Base-by-base conservation (phyloP, 164 flowering plant species). In the Nelumbo lutea region DNA sequence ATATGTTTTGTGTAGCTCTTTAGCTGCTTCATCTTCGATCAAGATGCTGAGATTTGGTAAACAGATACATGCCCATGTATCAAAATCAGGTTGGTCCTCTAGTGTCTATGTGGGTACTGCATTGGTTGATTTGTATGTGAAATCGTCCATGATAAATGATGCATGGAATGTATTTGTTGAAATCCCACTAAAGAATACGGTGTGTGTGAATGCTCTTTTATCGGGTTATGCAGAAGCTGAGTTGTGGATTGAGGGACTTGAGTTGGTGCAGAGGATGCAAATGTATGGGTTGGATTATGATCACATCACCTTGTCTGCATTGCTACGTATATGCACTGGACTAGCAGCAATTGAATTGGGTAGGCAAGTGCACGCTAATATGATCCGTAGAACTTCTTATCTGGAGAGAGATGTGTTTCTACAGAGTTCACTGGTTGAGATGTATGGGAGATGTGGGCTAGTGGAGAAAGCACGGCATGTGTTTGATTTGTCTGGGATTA, bases 401-500 rank as follows among this genome's bases (percentile, higher is more conserved):
- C 1, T 77, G 57, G 76, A 67, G 45, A 61, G 44, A 14, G 98
- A 88, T 78, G 80, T 83, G 44, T 85, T 79, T 61, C 59, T 89
- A 63, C 82, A 77, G 73, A 87, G 88, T 68, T 82, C 87, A 40
- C 76, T 92, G 83, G 80, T 90, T 70, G 96, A 90, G 66, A 87
- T 90, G 94, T 90, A 90, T 80, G 94, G 95, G 4, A 90, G 81
- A 70, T 85, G 91, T 80, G 95, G 95, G 41, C 53, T 82, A 13
- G 82, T 83, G 6, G 79, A 56, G 48, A 78, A 80, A 66, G 95
- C 93, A 45, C 50, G 66, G 64, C 73, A 68, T 41, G 83, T 87
- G 3, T 92, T 90, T 64, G 69, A 74, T 55, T 65, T 80, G 73
- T 75, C 61, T 3, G 86, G 87, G 15, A 58, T 73, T 57, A 67